Evolutionary conservation across 108 stramenopile species (phyloP).

Genomic region (Asterionellopsis glacialis): DNA sequence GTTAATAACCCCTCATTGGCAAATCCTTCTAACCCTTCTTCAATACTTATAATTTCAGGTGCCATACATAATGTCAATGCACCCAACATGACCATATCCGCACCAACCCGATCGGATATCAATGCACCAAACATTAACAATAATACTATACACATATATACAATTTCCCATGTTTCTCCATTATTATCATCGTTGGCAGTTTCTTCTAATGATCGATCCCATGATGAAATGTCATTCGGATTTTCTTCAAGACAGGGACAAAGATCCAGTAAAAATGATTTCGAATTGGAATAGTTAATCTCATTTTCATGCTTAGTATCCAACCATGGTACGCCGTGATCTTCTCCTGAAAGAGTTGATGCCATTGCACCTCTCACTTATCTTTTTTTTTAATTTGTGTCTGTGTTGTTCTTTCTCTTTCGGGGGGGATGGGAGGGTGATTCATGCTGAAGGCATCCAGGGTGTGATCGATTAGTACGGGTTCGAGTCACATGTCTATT

Average conservation of each 20-base stretch:
- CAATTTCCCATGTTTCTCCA: slow-evolving; percentile 41
- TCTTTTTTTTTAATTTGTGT: too few relatives aligned
- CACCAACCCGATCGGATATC: slow-evolving; percentile 60
- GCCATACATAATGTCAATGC: slow-evolving; percentile 72
- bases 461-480: too few relatives aligned
- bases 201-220: neutral
- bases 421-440: too few relatives aligned
- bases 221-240: neutral
- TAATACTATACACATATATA: slow-evolving; percentile 52
- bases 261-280: too few relatives aligned
- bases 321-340: too few relatives aligned
- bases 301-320: too few relatives aligned
- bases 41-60: slow-evolving; percentile 54
- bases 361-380: too few relatives aligned
- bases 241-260: neutral
- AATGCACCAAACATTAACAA: slow-evolving; percentile 63
- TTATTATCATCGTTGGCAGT: neutral
- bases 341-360: too few relatives aligned
- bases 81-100: slow-evolving; percentile 67
- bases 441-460: too few relatives aligned
- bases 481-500: too few relatives aligned
- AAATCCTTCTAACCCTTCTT: slow-evolving; percentile 76
- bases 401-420: too few relatives aligned
- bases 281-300: too few relatives aligned
- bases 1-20: slow-evolving; percentile 77